phyloP scores from a whole-genome alignment of 2,329 filamentous ascomycete species.

The Scytalidium lignicola region DNA sequence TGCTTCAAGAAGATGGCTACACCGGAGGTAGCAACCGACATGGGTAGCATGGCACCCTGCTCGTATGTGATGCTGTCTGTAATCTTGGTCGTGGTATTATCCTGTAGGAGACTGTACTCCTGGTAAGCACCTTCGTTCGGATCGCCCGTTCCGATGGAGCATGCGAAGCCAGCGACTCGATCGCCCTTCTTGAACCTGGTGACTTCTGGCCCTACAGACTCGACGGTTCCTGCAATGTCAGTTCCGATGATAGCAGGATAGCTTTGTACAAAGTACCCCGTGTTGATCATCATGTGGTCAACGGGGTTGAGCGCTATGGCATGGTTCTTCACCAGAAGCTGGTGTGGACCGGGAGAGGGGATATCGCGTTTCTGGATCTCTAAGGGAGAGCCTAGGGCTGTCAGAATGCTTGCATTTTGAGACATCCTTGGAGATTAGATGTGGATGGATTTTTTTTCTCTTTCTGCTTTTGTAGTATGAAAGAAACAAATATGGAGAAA shows the following conservation, averaged over 20 bases:
- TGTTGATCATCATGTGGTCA: constrained; percentile 22
- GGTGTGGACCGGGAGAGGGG: constrained; percentile 25
- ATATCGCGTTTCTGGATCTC: neutral
- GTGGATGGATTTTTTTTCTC: neutral
- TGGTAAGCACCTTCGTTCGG: neutral
- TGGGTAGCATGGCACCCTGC: constrained; percentile 23
- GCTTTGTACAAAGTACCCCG: constrained; percentile 7
- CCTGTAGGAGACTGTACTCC: constrained; percentile 34
- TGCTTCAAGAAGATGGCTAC: constrained; percentile 6
- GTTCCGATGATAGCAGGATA: constrained; percentile 24
- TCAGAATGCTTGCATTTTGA: neutral
- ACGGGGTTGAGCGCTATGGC: constrained; percentile 37
- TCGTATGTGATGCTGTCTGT: constrained; percentile 20
- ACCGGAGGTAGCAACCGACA: constrained; percentile 19
- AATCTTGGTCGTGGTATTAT: constrained; percentile 31
- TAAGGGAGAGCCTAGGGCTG: neutral
- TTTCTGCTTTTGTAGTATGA: no score
- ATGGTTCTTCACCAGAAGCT: constrained; percentile 36
- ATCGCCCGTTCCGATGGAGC: constrained; percentile 18
- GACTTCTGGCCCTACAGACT: constrained; percentile 22
- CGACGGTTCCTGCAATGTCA: constrained; percentile 25
- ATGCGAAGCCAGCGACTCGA: constrained; percentile 18
- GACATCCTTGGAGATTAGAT: neutral
- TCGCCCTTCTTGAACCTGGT: constrained; percentile 24
- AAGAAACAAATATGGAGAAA: no score